phyloP scores from a whole-genome alignment of 2,329 filamentous ascomycete species.

The Colletotrichum aenigma region DNA sequence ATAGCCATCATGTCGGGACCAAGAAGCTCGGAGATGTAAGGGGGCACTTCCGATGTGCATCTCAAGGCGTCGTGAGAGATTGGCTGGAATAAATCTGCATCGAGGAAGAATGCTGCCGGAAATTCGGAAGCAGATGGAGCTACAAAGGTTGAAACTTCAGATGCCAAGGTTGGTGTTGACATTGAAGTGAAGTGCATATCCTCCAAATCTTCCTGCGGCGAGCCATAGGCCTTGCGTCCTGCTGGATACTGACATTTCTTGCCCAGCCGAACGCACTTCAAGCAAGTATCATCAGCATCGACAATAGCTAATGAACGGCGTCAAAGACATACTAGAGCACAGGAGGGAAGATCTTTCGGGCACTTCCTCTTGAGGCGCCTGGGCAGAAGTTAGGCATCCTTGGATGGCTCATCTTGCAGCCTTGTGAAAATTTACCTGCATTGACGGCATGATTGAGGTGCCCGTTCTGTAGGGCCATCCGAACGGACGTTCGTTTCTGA shows the following conservation, averaged over 20 bases:
- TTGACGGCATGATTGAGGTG: background rate
- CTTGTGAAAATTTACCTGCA: background rate
- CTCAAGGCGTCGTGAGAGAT: background rate
- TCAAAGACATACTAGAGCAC: slow-evolving; percentile 21
- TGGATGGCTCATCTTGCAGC: background rate
- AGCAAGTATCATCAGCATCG: background rate
- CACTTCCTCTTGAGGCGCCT: slow-evolving; percentile 19
- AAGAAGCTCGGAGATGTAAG: background rate
- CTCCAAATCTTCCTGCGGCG: background rate
- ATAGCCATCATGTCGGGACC: background rate
- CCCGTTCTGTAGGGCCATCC: background rate
- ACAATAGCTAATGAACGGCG: background rate
- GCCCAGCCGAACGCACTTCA: slow-evolving; percentile 25
- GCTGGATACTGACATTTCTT: slow-evolving; percentile 27
- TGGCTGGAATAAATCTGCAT: slow-evolving; percentile 22
- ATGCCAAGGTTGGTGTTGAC: background rate
- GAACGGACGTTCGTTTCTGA: background rate
- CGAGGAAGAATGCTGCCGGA: slow-evolving; percentile 26
- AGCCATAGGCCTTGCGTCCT: background rate
- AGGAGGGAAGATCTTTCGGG: slow-evolving; percentile 21
- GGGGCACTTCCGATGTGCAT: background rate
- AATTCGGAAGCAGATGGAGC: background rate
- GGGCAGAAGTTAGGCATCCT: background rate
- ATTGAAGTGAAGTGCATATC: background rate
- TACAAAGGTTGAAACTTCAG: background rate